These are phyloP conservation scores for Crucibulum laeve DNA, from an alignment of 768 basidiomycete species.

Conservation along the genomic window DNA sequence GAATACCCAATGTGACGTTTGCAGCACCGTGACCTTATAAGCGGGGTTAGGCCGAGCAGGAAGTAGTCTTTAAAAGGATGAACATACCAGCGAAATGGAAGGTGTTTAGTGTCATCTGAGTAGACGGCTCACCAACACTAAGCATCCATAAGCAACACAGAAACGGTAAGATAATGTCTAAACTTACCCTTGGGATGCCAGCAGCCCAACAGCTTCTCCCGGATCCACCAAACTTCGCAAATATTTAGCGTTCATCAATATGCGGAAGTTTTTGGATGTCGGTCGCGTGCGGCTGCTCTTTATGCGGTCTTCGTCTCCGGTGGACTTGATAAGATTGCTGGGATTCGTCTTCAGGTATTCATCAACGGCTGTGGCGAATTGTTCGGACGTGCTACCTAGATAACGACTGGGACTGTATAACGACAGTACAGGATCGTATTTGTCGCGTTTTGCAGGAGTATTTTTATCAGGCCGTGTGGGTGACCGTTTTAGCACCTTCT, in stretches of 20 bases:
- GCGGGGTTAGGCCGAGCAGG: slow-evolving; percentile 3
- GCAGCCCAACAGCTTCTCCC: slow-evolving; percentile 95
- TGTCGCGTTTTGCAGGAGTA: slow-evolving; percentile 47
- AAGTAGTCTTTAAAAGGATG: not conserved
- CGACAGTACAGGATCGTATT: slow-evolving; percentile 69
- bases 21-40: slow-evolving; percentile 95
- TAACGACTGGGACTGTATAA: slow-evolving; percentile 73
- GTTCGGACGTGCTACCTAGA: slow-evolving; percentile 90
- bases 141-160: slow-evolving; percentile 1
- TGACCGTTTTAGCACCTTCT: slow-evolving; percentile 80
- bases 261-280: slow-evolving; percentile 61
- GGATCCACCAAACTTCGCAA: slow-evolving; percentile 92
- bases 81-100: slow-evolving; percentile 93
- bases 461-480: slow-evolving; percentile 35
- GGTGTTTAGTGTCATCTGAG: slow-evolving; percentile 99
- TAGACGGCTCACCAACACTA: slow-evolving; percentile 97
- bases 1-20: slow-evolving; percentile 98
- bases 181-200: slow-evolving; percentile 93
- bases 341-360: slow-evolving; percentile 79
- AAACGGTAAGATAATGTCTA: not conserved
- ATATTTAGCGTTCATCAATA: slow-evolving; percentile 89
- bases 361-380: slow-evolving; percentile 77
- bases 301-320: slow-evolving; percentile 26
- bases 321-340: slow-evolving; percentile 34
- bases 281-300: slow-evolving; percentile 38